Base-by-base conservation (phyloP, 192 early-diverging fungal genomes). In the Coemansia sp. region DNA sequence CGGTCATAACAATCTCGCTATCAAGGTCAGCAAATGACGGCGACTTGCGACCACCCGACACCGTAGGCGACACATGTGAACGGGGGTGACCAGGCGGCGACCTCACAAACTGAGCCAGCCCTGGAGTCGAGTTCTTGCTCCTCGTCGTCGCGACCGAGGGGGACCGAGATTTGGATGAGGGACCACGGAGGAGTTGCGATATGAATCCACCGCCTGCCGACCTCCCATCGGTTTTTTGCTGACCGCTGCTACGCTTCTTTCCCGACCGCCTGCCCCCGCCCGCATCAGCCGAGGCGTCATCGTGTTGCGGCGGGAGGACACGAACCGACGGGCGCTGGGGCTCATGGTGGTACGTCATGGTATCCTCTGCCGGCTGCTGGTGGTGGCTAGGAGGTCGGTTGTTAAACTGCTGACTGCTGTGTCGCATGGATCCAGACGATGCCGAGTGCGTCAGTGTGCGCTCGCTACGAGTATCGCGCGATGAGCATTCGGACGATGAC, bases 361-460 rank as follows among this genome's bases (percentile, higher is more conserved):
- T 31, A 31, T 52, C 48, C 25, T 52, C 48, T 2, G 4, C n/a
- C 12, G 25, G 48, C 3, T 5, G 25, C 0, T 26, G 48, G 25
- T 52, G 23, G 48, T 52, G 48, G 48, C 18, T 20, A 20, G 45
- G 18, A 21, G 45, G 45, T 21, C 45, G 18, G 20, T 10, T 18
- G 20, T 21, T 47, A 20, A 20, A 47, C 9, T 52, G 58, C 63
- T 39, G 63, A 36, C n/a, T 60, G 57, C 37, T 59, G 36, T 50
- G 52, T 23, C 70, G 66, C 33, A 78, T 73, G 0, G 76, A 73
- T 31, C 71, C 71, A 0, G 71, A 69, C 2, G 76, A 79, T 34
- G 56, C 68, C 25, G 71, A 70, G 31, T 73, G 76, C 16, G 76
- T 64, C 60, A 79, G 56, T 11, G 76, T 79, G 36, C 71, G 66